Evolutionary conservation across 257 asterid genomes (phyloP), one percentile per base, ranked within the genome.

Genomic region (Misopates orontium): DNA sequence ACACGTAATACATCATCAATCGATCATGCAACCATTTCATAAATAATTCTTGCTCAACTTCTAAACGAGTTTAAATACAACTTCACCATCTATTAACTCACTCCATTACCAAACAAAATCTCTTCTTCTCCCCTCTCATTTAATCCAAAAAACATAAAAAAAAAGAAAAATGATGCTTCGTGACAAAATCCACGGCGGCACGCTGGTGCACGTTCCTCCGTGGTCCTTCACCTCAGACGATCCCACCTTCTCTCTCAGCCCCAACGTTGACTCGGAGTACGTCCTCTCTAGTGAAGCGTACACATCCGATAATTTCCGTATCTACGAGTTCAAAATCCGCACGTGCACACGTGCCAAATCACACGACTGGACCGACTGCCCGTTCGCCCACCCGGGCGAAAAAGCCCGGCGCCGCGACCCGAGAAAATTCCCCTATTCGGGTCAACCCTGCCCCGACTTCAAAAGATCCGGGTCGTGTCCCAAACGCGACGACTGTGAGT

Each of bases 311-410:
- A 71, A 90, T 14, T 90, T 90, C 81, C 87, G 96, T 31, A 90
- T 88, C 89, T 90, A 61, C 74, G 95, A 85, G 66, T 90, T 90
- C 61, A 90, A 90, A 75, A 96, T 90, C 11, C 75, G 77, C 48
- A 85, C 78, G 77, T 90, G 97, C 74, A 47, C 85, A 47, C 87
- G 93, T 44, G 90, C 88, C 25, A 75, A 89, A 45, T 84, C 96
- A 0, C 97, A 90, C 40, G 97, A 87, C 73, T 90, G 97, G 97
- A 90, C 96, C 1, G 97, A 90, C 73, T 89, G 97, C 71, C 97
- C 97, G 23, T 89, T 71, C 52, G 95, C 91, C 23, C 97, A 90
- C 71, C 96, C 95, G 0, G 97, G 96, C 0, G 97, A 90, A 72
- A 90, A 87, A 69, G 97, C 97, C 7, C 85, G 97, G 50, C 89